Conservation (phyloP, 2,329 filamentous ascomycete species). For the Elsinoe fawcettii region DNA sequence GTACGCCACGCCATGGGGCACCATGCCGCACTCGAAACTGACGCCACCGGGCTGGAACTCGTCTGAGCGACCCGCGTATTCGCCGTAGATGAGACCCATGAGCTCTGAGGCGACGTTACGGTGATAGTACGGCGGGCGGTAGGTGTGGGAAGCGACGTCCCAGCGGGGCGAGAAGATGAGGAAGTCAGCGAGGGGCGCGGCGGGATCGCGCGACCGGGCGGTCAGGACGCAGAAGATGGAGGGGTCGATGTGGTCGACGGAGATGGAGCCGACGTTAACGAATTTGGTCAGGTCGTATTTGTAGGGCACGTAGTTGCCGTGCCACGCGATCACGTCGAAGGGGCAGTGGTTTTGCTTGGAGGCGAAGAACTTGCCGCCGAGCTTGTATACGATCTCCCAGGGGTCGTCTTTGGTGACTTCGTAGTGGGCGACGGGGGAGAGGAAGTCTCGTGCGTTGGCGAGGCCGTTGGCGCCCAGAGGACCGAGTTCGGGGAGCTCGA, state of each 20-base stretch:
- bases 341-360: constrained; percentile 34
- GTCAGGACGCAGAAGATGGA: constrained; percentile 34
- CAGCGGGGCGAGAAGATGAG: constrained; percentile 33
- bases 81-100: constrained; percentile 31
- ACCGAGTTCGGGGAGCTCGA: constrained; percentile 34
- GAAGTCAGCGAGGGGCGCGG: constrained; percentile 32
- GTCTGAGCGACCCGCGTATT: constrained; percentile 33
- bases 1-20: constrained; percentile 34
- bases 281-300: constrained; percentile 49
- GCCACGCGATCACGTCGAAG: constrained; percentile 39
- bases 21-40: constrained; percentile 32
- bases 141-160: constrained; percentile 35
- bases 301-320: constrained; percentile 32
- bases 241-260: constrained; percentile 34
- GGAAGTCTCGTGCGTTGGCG: constrained; percentile 34
- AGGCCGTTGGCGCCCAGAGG: constrained; percentile 34
- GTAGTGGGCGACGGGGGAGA: constrained; percentile 32
- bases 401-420: constrained; percentile 31
- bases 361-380: constrained; percentile 28
- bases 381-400: constrained; percentile 32
- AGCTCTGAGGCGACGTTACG: constrained; percentile 34
- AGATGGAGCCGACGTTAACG: constrained; percentile 33
- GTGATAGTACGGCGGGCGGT: constrained; percentile 34
- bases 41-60: constrained; percentile 36
- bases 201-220: constrained; percentile 32